phyloP scores from a whole-genome alignment of 2,329 filamentous ascomycete genomes.

The Colletotrichum plurivorum region DNA sequence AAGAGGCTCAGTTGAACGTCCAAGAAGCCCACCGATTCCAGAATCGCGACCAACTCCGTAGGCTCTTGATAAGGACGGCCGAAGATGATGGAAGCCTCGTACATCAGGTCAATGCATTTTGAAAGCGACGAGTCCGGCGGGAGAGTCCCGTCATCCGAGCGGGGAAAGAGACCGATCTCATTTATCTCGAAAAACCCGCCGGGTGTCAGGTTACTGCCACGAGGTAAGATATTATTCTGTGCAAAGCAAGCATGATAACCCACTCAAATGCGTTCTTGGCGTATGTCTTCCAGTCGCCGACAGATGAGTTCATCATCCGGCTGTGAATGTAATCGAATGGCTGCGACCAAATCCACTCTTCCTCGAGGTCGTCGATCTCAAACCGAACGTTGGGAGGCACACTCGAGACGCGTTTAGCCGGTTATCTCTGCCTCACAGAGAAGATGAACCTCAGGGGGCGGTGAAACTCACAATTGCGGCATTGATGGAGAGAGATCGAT shows the following conservation, averaged over 20 bases:
- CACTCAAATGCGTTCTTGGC: constrained; percentile 59
- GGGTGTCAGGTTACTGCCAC: constrained; percentile 57
- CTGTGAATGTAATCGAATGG: constrained; percentile 73
- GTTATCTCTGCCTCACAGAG: not conserved
- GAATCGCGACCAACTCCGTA: constrained; percentile 38
- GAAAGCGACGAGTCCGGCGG: constrained; percentile 26
- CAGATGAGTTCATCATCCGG: constrained; percentile 66
- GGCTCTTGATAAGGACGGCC: constrained; percentile 46
- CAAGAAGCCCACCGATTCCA: constrained; percentile 50
- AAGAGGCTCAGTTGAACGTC: constrained; percentile 46
- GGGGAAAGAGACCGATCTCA: constrained; percentile 56
- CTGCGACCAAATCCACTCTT: constrained; percentile 49
- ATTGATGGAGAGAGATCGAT: constrained; percentile 58
- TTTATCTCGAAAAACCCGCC: constrained; percentile 62
- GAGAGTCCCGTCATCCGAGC: constrained; percentile 59
- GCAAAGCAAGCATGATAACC: not conserved
- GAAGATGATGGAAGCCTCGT: constrained; percentile 39
- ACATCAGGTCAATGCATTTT: constrained; percentile 42
- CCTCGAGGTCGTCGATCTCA: constrained; percentile 53
- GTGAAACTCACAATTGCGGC: constrained; percentile 48
- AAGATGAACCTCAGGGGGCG: not conserved
- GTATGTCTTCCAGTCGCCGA: constrained; percentile 66
- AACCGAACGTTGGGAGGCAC: constrained; percentile 56
- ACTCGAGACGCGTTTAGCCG: constrained; percentile 45
- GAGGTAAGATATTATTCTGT: constrained; percentile 44